Conservation (phyloP, 768 basidiomycete species). For the Pisolithus microcarpus region DNA sequence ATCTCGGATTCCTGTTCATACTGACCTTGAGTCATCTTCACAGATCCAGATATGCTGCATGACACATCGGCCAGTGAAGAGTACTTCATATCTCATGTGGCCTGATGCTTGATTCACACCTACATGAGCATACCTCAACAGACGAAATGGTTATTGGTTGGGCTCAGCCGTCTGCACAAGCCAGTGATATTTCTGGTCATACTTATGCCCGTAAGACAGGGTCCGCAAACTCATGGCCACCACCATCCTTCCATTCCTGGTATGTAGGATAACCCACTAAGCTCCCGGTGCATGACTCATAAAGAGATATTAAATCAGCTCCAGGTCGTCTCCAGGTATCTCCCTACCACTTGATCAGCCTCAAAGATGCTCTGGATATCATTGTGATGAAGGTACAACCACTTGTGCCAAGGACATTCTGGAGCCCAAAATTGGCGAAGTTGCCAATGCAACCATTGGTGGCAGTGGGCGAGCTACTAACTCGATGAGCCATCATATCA, state of each 20-base stretch:
- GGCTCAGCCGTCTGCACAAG: constrained; percentile 53
- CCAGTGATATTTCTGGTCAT: constrained; percentile 41
- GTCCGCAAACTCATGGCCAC: constrained; percentile 21
- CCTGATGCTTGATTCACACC: constrained; percentile 88
- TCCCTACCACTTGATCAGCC: constrained; percentile 64
- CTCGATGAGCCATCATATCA: constrained; percentile 67
- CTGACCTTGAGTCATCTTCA: not conserved
- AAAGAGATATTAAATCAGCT: constrained; percentile 31
- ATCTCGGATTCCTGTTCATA: not conserved
- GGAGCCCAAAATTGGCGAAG: no score
- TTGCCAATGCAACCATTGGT: no score
- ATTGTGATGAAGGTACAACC: constrained; percentile 44
- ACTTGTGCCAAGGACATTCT: no score
- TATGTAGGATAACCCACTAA: constrained; percentile 27
- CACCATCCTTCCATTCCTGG: constrained; percentile 58
- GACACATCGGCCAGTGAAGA: constrained; percentile 32
- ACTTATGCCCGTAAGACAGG: constrained; percentile 11
- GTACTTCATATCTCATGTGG: constrained; percentile 76
- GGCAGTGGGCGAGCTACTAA: constrained; percentile 54
- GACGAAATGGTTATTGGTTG: constrained; percentile 77
- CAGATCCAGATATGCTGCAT: constrained; percentile 40
- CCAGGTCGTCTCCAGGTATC: constrained; percentile 69
- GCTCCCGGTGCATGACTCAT: not conserved
- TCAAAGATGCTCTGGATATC: constrained; percentile 55
- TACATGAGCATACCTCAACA: constrained; percentile 48